Conservation (phyloP, 331 rosid genomes). For the Quercus phellos region DNA sequence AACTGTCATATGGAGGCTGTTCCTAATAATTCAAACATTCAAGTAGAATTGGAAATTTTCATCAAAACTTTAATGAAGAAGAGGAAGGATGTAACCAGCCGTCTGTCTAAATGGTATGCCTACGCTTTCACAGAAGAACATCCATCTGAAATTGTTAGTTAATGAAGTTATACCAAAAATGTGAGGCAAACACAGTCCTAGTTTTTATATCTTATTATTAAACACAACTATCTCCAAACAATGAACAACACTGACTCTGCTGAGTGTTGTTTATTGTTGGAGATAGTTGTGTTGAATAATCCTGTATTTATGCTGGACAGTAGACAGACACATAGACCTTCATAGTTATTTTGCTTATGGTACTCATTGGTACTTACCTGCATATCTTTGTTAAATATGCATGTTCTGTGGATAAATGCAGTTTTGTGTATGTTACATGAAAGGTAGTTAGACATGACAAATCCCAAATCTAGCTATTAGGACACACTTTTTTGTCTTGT, state of each 20-base stretch:
- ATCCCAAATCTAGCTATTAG: neutral
- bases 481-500: neutral
- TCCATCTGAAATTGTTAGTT: neutral
- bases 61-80: constrained; percentile 51
- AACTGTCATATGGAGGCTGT: constrained; percentile 26
- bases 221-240: too few species aligned
- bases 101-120: constrained; percentile 72
- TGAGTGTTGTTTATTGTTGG: neutral
- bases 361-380: neutral
- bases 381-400: neutral
- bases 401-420: neutral
- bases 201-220: neutral
- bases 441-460: neutral
- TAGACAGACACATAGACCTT: neutral
- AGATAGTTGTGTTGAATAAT: neutral
- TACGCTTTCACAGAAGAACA: neutral
- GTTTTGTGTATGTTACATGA: too few species aligned
- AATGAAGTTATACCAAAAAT: constrained; percentile 3
- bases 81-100: constrained; percentile 58
- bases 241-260: neutral
- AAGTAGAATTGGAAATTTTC: constrained; percentile 66
- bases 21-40: constrained; percentile 41
- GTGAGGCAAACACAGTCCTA: neutral
- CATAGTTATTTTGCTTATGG: too few species aligned
- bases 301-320: neutral